These are phyloP conservation scores for Boletus pseudo-olivaceus DNA, from an alignment of 768 basidiomycete species.

Conservation along the genomic window DNA sequence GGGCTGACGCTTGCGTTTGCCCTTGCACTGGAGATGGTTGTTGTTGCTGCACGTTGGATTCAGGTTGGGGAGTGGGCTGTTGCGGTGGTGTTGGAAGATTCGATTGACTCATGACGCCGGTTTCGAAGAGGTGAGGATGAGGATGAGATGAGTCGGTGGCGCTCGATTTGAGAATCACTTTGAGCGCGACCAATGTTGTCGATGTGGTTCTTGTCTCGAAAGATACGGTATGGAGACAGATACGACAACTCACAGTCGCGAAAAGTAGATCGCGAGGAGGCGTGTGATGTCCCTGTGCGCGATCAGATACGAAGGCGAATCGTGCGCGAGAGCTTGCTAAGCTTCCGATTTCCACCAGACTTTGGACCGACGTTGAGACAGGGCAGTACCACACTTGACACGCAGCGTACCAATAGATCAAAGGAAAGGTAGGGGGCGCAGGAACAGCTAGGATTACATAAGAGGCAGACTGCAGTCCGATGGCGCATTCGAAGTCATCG, in stretches of 20 bases:
- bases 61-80: slow-evolving; percentile 15
- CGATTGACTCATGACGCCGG: slow-evolving; percentile 23
- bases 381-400: background rate
- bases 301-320: slow-evolving; percentile 1
- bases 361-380: background rate
- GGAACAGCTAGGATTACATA: slow-evolving; percentile 1
- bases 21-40: slow-evolving; percentile 11
- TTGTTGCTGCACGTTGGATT: slow-evolving; percentile 14
- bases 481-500: too few species aligned
- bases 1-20: slow-evolving; percentile 4
- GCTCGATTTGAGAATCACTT: background rate
- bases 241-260: slow-evolving; percentile 6
- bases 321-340: background rate
- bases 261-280: slow-evolving; percentile 1
- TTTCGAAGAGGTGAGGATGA: background rate
- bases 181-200: background rate
- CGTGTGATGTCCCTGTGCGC: background rate
- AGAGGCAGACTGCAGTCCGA: too few species aligned
- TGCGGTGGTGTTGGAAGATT: slow-evolving; percentile 24
- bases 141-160: background rate
- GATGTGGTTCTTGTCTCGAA: background rate
- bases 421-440: background rate
- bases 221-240: background rate
- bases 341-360: background rate
- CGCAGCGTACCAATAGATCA: background rate